Conservation (phyloP, 148 eudicot species). For the Agrostemma githago region DNA sequence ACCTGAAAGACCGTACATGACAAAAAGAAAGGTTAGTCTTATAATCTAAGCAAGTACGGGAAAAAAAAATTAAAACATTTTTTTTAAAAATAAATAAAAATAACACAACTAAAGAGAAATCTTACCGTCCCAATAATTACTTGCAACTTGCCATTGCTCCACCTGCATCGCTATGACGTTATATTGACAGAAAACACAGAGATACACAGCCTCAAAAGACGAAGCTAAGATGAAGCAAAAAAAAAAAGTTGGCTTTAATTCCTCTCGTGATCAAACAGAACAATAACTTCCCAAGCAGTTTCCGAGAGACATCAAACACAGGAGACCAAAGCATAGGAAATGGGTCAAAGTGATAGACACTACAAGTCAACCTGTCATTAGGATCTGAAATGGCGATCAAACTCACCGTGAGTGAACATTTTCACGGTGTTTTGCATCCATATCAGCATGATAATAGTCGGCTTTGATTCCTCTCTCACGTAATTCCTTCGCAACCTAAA, state of each 20-base stretch:
- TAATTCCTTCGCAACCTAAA: constrained; percentile 85
- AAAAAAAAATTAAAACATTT: too few relatives aligned
- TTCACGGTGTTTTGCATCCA: constrained; percentile 83
- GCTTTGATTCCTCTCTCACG: constrained; percentile 81
- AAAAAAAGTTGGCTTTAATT: neutral
- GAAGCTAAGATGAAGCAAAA: neutral
- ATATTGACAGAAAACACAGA: neutral
- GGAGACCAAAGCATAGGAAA: neutral
- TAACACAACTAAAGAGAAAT: constrained; percentile 2
- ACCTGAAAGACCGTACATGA: constrained; percentile 43
- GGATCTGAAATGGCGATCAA: neutral
- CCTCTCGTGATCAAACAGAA: neutral
- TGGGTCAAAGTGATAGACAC: neutral
- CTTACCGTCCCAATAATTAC: constrained; percentile 97
- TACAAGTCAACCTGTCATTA: neutral
- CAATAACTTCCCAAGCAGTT: neutral
- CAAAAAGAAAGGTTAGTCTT: constrained; percentile 2
- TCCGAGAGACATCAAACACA: neutral
- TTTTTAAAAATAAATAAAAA: too few relatives aligned
- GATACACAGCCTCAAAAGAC: neutral
- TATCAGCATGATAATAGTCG: constrained; percentile 92
- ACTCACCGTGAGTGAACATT: constrained; percentile 74
- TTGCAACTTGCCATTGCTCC: constrained; percentile 90
- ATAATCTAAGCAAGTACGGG: constrained; percentile 3
- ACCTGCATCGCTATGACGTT: constrained; percentile 43